Percentiles rank a stretch among this genome's conserved stretches.
These are phyloP conservation scores for Lasiosphaeria hispida DNA, from an alignment of 495 filamentous ascomycete species.

Conservation along the genomic window DNA sequence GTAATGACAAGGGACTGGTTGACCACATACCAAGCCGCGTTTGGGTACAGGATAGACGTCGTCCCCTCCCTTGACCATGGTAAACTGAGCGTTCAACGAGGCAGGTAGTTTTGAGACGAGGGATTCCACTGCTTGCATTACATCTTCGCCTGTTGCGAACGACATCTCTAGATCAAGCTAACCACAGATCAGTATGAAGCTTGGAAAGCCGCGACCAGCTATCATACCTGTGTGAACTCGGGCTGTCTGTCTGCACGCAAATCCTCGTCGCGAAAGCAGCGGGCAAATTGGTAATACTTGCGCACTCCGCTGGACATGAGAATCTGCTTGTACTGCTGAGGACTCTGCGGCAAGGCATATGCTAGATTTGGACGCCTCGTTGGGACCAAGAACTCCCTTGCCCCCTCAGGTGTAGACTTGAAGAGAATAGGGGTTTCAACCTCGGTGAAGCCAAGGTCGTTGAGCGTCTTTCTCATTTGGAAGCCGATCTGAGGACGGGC, in stretches of 20 bases:
- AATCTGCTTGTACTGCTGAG: constrained; percentile 98
- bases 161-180: constrained; percentile 91
- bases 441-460: constrained; percentile 60
- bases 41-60: constrained; percentile 29
- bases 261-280: constrained; percentile 95
- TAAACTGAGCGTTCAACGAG: constrained; percentile 39
- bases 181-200: constrained; percentile 10
- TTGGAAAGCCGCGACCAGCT: not conserved
- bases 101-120: constrained; percentile 61
- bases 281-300: constrained; percentile 87
- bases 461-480: constrained; percentile 56
- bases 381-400: constrained; percentile 92
- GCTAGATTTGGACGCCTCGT: constrained; percentile 68
- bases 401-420: constrained; percentile 96
- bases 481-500: constrained; percentile 52
- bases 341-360: constrained; percentile 93
- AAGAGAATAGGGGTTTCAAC: constrained; percentile 92
- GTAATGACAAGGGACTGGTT: too few relatives aligned
- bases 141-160: constrained; percentile 70
- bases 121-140: constrained; percentile 67
- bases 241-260: constrained; percentile 89
- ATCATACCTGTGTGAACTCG: constrained; percentile 85
- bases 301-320: constrained; percentile 86
- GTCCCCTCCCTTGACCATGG: constrained; percentile 12
- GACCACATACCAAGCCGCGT: constrained; percentile 8